Percentiles rank a stretch among this genome's conserved stretches.
phyloP scores from a whole-genome alignment of 139 green algal species.

The Tetraselmis striata region DNA sequence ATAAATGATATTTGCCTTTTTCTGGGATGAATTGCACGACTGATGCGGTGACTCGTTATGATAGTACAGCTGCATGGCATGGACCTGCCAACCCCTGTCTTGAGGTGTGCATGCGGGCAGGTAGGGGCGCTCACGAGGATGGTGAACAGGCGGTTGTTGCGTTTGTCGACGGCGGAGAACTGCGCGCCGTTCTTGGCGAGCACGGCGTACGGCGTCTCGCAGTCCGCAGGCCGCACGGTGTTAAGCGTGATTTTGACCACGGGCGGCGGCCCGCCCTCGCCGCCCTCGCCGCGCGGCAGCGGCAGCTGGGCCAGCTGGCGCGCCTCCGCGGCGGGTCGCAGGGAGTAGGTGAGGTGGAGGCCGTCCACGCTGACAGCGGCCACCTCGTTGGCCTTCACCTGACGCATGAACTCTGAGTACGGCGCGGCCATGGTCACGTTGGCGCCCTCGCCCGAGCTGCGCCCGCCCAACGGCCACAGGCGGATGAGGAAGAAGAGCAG shows the following conservation, averaged over 20 bases:
- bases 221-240: slow-evolving; percentile 70
- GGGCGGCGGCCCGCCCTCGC: not conserved
- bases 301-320: slow-evolving; percentile 7
- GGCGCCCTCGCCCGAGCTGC: slow-evolving; percentile 7
- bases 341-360: slow-evolving; percentile 38
- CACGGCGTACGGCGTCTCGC: slow-evolving; percentile 65
- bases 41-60: too few species aligned
- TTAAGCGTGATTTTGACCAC: slow-evolving; percentile 39
- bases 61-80: too few species aligned
- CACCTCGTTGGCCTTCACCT: slow-evolving; percentile 63
- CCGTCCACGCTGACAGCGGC: slow-evolving; percentile 65
- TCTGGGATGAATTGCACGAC: too few species aligned
- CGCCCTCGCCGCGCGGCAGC: not conserved
- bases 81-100: too few species aligned
- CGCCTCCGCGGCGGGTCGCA: slow-evolving; percentile 19
- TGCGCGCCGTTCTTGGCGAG: slow-evolving; percentile 53
- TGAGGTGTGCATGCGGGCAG: too few species aligned
- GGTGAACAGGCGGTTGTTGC: slow-evolving; percentile 39
- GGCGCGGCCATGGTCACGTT: slow-evolving; percentile 33
- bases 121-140: slow-evolving; percentile 47
- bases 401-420: slow-evolving; percentile 69
- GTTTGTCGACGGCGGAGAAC: slow-evolving; percentile 61
- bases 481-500: slow-evolving; percentile 52
- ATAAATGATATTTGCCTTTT: too few species aligned
- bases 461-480: slow-evolving; percentile 45